phyloP scores from a whole-genome alignment of 805 yeast species.

The Yamadazyma sp. region DNA sequence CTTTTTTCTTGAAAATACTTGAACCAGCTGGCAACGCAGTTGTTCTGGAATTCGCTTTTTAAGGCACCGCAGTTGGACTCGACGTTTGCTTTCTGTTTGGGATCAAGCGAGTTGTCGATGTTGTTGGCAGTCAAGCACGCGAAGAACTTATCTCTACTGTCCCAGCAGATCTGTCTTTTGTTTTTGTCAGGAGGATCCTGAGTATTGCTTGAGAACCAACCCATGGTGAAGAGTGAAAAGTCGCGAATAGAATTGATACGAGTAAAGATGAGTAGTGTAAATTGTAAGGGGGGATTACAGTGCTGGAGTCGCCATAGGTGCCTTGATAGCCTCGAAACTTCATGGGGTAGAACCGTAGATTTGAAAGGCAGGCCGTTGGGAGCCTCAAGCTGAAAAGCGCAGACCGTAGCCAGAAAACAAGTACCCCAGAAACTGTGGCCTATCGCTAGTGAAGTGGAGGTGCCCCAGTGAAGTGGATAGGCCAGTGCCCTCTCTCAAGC shows the following conservation, averaged over 20 bases:
- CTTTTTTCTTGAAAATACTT: slow-evolving; percentile 88
- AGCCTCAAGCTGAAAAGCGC: too few species aligned
- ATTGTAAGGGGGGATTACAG: too few species aligned
- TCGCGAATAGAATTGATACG: background rate
- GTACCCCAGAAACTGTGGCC: too few species aligned
- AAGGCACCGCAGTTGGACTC: slow-evolving; percentile 56
- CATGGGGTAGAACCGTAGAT: too few species aligned
- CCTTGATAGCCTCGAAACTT: too few species aligned
- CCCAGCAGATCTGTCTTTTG: slow-evolving; percentile 85
- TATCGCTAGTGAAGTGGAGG: too few species aligned
- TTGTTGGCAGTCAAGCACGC: slow-evolving; percentile 67
- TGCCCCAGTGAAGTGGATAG: too few species aligned
- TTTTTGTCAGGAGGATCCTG: slow-evolving; percentile 55
- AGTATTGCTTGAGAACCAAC: slow-evolving; percentile 7
- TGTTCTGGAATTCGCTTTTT: slow-evolving; percentile 60
- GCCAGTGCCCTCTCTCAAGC: too few species aligned
- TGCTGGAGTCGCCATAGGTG: too few species aligned
- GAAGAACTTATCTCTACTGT: slow-evolving; percentile 75
- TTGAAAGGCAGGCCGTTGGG: too few species aligned
- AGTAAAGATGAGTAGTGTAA: too few species aligned
- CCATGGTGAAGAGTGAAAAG: slow-evolving; percentile 8
- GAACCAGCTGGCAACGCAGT: slow-evolving; percentile 87
- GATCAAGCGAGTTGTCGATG: slow-evolving; percentile 69
- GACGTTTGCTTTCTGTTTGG: slow-evolving; percentile 46
- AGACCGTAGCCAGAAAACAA: too few species aligned